Conservation (phyloP, 768 basidiomycete species). For the Suillus bovinus region DNA sequence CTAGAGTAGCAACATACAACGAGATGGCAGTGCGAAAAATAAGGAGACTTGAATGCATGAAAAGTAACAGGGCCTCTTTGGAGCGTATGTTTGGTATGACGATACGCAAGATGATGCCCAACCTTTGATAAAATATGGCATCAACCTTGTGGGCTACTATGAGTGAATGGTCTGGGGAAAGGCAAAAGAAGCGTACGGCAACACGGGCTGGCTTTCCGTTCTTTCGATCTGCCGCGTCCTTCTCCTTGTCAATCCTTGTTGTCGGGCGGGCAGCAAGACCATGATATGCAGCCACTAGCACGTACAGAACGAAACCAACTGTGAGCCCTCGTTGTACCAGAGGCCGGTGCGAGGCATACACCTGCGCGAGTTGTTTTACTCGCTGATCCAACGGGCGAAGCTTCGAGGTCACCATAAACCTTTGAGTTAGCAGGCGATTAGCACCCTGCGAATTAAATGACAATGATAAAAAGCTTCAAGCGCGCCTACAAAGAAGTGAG, state of each 20-base stretch:
- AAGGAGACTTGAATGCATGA: constrained; percentile 87
- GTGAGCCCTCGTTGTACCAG: constrained; percentile 73
- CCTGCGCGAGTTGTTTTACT: constrained; percentile 43
- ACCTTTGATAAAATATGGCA: constrained; percentile 82
- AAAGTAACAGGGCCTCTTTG: constrained; percentile 84
- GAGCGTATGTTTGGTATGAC: constrained; percentile 85
- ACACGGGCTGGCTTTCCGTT: constrained; percentile 57
- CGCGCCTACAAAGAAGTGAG: background rate
- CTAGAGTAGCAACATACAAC: constrained; percentile 90
- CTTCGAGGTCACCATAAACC: constrained; percentile 35
- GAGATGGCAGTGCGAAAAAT: constrained; percentile 90
- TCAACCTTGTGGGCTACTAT: constrained; percentile 63
- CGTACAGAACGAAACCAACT: constrained; percentile 67
- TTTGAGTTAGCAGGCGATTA: background rate
- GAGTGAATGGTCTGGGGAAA: background rate
- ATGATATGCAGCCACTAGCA: constrained; percentile 61
- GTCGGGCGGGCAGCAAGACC: constrained; percentile 50
- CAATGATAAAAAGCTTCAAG: background rate
- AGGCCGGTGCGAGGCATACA: constrained; percentile 69
- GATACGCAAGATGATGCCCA: constrained; percentile 76
- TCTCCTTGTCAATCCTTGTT: constrained; percentile 20
- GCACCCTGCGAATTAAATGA: background rate
- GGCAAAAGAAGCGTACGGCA: constrained; percentile 50
- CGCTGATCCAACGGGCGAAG: constrained; percentile 35
- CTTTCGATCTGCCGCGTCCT: constrained; percentile 24